A percentile compares a stretch with the other conserved stretches of the same genome.
phyloP scores from a whole-genome alignment of 352 stramenopile genomes.

The Albugo candida region DNA sequence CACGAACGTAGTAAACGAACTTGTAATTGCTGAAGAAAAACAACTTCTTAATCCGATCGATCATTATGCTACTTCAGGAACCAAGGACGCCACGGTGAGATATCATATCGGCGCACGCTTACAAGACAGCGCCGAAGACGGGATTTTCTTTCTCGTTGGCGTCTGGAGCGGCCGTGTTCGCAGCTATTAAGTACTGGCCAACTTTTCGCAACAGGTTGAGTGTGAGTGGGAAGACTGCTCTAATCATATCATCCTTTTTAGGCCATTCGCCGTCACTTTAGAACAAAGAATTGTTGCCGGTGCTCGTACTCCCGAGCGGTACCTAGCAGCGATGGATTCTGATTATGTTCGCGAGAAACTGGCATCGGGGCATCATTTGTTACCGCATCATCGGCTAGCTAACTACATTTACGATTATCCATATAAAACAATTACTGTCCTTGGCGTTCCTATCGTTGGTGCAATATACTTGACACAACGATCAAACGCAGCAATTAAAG shows the following conservation, averaged over 20 bases:
- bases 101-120: slow-evolving; percentile 49
- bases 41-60: no score
- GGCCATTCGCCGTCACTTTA: slow-evolving; percentile 41
- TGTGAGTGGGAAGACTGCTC: slow-evolving; percentile 50
- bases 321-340: slow-evolving; percentile 34
- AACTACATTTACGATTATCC: slow-evolving; percentile 73
- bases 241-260: slow-evolving; percentile 39
- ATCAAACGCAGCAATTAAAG: slow-evolving; percentile 41
- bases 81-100: slow-evolving; percentile 18
- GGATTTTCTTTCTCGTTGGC: slow-evolving; percentile 2
- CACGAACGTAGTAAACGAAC: no score
- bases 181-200: slow-evolving; percentile 35
- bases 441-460: slow-evolving; percentile 41
- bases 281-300: slow-evolving; percentile 40
- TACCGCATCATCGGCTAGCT: slow-evolving; percentile 31
- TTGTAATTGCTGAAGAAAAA: no score
- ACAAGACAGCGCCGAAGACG: slow-evolving; percentile 28
- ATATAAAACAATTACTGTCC: slow-evolving; percentile 28
- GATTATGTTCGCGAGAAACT: slow-evolving; percentile 16
- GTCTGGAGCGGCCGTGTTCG: slow-evolving; percentile 16
- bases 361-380: slow-evolving; percentile 9
- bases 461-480: slow-evolving; percentile 53
- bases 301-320: slow-evolving; percentile 48
- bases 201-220: slow-evolving; percentile 50
- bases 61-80: no score